Evolutionary conservation across 1,139 yeast genomes (phyloP).

Genomic region (Kodamaea ohmeri): DNA sequence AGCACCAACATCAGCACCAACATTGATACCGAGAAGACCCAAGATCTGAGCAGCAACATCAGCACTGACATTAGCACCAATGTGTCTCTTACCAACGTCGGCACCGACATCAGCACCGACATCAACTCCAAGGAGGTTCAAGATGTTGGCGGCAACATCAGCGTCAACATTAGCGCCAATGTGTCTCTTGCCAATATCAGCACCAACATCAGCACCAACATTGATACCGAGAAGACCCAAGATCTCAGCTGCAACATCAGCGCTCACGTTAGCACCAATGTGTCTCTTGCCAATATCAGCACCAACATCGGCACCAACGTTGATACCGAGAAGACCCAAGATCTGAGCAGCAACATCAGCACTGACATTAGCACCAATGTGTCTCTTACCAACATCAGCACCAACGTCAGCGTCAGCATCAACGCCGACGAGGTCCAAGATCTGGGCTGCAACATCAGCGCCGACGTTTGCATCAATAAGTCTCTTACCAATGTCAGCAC

Average conservation of each 20-base stretch:
- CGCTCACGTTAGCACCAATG: constrained; percentile 15
- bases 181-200: too few relatives aligned
- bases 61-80: too few relatives aligned
- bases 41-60: too few relatives aligned
- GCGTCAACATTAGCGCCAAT: too few relatives aligned
- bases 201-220: too few relatives aligned
- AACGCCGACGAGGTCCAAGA: constrained; percentile 14
- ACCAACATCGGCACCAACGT: constrained; percentile 8
- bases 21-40: too few relatives aligned
- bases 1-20: too few relatives aligned
- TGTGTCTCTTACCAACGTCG: too few relatives aligned
- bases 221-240: too few relatives aligned
- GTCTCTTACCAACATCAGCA: constrained; percentile 12
- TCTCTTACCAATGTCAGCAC: constrained; percentile 9
- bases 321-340: constrained; percentile 6
- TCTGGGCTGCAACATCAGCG: constrained; percentile 11
- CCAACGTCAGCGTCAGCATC: constrained; percentile 14
- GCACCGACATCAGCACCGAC: too few relatives aligned
- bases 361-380: constrained; percentile 7
- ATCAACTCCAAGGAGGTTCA: too few relatives aligned
- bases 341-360: constrained; percentile 11
- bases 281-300: constrained; percentile 14
- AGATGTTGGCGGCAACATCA: too few relatives aligned
- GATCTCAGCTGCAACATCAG: constrained; percentile 16
- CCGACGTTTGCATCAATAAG: constrained; percentile 1